Evolutionary conservation across 306 rosid species (phyloP).

Genomic region (Medicago arabica): DNA sequence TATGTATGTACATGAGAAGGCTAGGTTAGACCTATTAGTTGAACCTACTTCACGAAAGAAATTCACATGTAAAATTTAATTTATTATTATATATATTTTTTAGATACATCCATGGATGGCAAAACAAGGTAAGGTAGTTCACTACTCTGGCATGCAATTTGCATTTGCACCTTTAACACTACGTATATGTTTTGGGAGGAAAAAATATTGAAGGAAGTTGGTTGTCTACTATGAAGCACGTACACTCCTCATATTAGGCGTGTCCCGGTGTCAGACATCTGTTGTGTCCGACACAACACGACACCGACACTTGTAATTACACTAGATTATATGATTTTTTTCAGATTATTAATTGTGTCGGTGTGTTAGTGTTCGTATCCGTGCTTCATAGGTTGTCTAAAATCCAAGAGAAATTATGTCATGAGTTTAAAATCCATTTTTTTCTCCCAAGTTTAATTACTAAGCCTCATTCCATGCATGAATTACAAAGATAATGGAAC

Average conservation of each 20-base stretch:
- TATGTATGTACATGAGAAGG: slow-evolving; percentile 41
- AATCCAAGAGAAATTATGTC: background rate
- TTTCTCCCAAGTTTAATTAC: background rate
- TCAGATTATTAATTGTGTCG: too few species aligned
- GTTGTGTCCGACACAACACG: too few species aligned
- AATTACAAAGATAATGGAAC: background rate
- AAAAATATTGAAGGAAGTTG: background rate
- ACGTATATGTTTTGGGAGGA: background rate
- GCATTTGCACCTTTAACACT: background rate
- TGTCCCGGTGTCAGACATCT: too few species aligned
- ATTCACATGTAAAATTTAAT: slow-evolving; percentile 38
- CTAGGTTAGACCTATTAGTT: slow-evolving; percentile 28
- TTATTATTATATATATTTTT: slow-evolving; percentile 30
- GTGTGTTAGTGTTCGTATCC: too few species aligned
- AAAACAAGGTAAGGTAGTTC: background rate
- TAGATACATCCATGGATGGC: background rate
- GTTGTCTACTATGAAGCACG: too few species aligned
- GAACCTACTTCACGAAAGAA: slow-evolving; percentile 14
- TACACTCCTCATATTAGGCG: too few species aligned
- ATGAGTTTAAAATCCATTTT: background rate
- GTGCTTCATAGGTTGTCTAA: too few species aligned
- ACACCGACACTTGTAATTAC: too few species aligned
- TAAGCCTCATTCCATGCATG: background rate
- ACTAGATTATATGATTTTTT: too few species aligned
- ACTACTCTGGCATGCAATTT: background rate